These are phyloP conservation scores for Phytophthora boehmeriae DNA, from an alignment of 352 stramenopile species.

Conservation along the genomic window DNA sequence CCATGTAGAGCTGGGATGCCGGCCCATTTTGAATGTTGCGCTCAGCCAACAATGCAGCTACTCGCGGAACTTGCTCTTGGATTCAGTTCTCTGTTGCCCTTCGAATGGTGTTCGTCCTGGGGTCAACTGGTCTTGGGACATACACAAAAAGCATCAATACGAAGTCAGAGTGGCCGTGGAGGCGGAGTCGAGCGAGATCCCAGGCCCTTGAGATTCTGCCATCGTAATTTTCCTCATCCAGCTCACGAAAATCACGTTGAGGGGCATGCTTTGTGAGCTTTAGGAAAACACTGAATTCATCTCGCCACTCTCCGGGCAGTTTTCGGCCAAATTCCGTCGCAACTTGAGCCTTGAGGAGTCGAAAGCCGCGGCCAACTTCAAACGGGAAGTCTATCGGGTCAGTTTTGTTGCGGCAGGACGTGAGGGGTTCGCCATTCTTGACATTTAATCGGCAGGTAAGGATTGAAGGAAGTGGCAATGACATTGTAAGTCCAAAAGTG, in stretches of 20 bases:
- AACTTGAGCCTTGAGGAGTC: slow-evolving; percentile 3
- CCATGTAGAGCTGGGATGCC: slow-evolving; percentile 8
- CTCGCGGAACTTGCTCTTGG: slow-evolving; percentile 6
- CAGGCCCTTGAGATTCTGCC: neutral
- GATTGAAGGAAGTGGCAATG: slow-evolving; percentile 1
- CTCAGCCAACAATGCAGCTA: slow-evolving; percentile 6
- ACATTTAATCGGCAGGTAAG: slow-evolving; percentile 4
- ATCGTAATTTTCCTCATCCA: slow-evolving; percentile 7
- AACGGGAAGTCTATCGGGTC: neutral
- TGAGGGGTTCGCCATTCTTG: slow-evolving; percentile 7
- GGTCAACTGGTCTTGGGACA: slow-evolving; percentile 4
- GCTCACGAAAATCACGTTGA: slow-evolving; percentile 11
- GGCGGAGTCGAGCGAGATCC: slow-evolving; percentile 7
- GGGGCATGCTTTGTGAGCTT: slow-evolving; percentile 5
- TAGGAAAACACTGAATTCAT: too few relatives aligned
- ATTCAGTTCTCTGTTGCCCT: slow-evolving; percentile 11
- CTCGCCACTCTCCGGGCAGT: neutral
- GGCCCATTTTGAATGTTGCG: slow-evolving; percentile 3
- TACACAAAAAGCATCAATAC: slow-evolving; percentile 21
- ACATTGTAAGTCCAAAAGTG: neutral
- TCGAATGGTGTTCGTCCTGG: slow-evolving; percentile 2
- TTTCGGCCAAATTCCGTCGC: slow-evolving; percentile 6
- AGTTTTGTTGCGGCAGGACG: slow-evolving; percentile 8
- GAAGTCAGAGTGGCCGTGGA: slow-evolving; percentile 14
- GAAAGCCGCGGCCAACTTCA: neutral